Evolutionary conservation across 2,329 filamentous ascomycete species (phyloP).

Genomic region (Talaromyces islandicus): DNA sequence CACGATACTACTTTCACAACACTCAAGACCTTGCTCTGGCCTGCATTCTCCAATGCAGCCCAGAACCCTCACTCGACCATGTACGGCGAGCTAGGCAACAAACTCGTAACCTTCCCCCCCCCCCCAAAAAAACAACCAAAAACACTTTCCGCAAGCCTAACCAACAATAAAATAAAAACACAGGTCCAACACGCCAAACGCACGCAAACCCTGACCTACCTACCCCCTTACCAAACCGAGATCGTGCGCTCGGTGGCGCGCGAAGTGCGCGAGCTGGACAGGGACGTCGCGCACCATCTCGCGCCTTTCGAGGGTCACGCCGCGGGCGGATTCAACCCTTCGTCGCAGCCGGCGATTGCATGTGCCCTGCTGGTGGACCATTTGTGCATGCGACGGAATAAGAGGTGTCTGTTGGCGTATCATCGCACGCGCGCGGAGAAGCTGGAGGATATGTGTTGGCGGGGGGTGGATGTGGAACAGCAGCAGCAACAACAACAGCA

Average conservation of each 20-base stretch:
- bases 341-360: conserved; percentile 73
- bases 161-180: no score
- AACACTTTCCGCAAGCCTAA: no score
- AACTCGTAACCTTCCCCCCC: conserved; percentile 54
- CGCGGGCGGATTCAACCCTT: conserved; percentile 68
- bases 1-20: not conserved
- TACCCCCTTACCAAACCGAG: conserved; percentile 90
- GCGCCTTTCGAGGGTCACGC: conserved; percentile 71
- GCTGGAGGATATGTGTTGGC: conserved; percentile 90
- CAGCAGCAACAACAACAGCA: conserved; percentile 47
- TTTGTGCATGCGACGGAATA: conserved; percentile 90
- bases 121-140: not conserved
- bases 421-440: conserved; percentile 86
- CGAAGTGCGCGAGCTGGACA: conserved; percentile 89
- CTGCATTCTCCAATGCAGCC: not conserved
- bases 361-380: conserved; percentile 90
- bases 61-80: conserved; percentile 41
- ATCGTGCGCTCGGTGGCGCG: conserved; percentile 79
- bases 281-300: conserved; percentile 72
- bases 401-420: conserved; percentile 90
- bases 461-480: conserved; percentile 75
- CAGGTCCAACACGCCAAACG: conserved; percentile 95
- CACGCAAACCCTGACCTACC: conserved; percentile 75
- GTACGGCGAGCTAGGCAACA: conserved; percentile 84
- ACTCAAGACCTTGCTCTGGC: not conserved